Conservation (phyloP, 2,329 filamentous ascomycete genomes). For the Phaeophleospora eucalypticola region DNA sequence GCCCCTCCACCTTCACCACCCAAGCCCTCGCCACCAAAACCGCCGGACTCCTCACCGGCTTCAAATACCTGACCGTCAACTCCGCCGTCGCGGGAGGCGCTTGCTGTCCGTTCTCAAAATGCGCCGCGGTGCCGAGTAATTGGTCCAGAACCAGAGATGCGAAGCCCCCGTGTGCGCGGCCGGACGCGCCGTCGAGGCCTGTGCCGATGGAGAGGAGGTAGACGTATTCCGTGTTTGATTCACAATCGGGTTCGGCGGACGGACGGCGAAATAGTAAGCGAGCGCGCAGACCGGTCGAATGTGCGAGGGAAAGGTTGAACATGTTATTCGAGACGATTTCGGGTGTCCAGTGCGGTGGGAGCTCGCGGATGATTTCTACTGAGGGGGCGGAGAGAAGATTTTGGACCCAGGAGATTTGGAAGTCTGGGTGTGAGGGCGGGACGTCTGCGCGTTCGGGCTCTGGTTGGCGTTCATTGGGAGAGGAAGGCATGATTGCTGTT, state of each 20-base stretch:
- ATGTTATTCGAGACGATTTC: slow-evolving; percentile 12
- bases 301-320: slow-evolving; percentile 16
- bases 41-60: slow-evolving; percentile 19
- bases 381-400: slow-evolving; percentile 5
- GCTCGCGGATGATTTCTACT: slow-evolving; percentile 1
- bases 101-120: background rate
- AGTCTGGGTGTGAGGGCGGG: slow-evolving; percentile 11
- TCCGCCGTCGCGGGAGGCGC: slow-evolving; percentile 19
- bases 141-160: slow-evolving; percentile 22
- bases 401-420: slow-evolving; percentile 14
- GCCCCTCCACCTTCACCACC: slow-evolving; percentile 14
- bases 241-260: slow-evolving; percentile 15
- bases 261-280: slow-evolving; percentile 17
- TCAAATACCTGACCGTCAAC: slow-evolving; percentile 23
- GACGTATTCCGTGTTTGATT: slow-evolving; percentile 16
- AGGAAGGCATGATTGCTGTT: background rate
- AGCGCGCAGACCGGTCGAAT: slow-evolving; percentile 13
- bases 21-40: slow-evolving; percentile 21
- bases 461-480: background rate
- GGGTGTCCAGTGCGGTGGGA: background rate
- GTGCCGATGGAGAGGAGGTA: slow-evolving; percentile 20
- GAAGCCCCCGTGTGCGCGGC: slow-evolving; percentile 24
- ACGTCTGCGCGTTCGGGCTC: background rate
- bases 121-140: slow-evolving; percentile 11
- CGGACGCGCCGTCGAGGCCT: slow-evolving; percentile 20